Base-by-base conservation (phyloP, 2,329 filamentous ascomycete genomes). In the Exophiala alcalophila region DNA sequence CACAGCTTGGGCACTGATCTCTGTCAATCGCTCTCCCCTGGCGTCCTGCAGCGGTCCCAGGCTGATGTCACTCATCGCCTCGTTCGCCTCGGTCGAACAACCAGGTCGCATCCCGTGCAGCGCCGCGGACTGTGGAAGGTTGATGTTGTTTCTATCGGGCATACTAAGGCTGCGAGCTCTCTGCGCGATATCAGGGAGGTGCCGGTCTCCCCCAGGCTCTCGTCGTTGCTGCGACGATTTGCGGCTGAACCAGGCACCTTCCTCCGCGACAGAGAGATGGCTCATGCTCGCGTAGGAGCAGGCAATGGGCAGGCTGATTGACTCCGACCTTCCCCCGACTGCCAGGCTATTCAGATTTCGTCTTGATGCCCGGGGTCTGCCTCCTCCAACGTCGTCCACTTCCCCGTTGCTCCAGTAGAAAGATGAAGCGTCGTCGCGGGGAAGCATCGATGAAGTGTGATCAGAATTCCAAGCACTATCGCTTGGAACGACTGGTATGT, bases 281-380 rank as follows among this genome's bases (percentile, higher is more conserved):
- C 27, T 23, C 10, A 44, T 36, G 32, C 33, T 46, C 12, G 26
- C 32, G 28, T 24, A 25, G 2, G 47, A 38, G 15, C 36, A 45
- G 11, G 35, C 15, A 12, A 48, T 31, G 29, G 44, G 49, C 8
- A 51, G 18, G 21, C 41, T 48, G 19, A 51, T 37, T 8, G 49
- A 48, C 12, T 45, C 49, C 23, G 51, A 50, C 36, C 51, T 50
- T 16, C 53, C 53, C 20, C 44, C 53, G n/a, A 56, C 37, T 18
- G 53, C 53, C 9, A 56, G 32, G 31, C 53, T 56, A 29, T 56
- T 45, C 9, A 47, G 41, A 31, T 53, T 55, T 11, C 40, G 29
- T 23, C 34, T 42, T 5, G 18, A 23, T 5, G 12, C 10, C 6
- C 28, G 5, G n/a, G 19, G 8, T n/a, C 14, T 36, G 8, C 19